Evolutionary conservation across 1,284 basidiomycete species (phyloP).

Genomic region (Puccinia triticina): DNA sequence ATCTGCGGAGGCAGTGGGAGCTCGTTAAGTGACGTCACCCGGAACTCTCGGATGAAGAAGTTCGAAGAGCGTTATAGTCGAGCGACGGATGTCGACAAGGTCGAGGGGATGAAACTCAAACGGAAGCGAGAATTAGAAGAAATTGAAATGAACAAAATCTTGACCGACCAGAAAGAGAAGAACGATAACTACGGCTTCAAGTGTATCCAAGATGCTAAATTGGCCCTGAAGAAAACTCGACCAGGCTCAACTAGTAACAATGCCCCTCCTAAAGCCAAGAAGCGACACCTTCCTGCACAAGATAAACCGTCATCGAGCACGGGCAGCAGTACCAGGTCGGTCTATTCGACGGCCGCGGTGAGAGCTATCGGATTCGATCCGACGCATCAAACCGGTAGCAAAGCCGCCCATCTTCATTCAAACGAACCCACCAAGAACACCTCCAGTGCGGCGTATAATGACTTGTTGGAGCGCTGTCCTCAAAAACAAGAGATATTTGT

Average conservation of each 20-base stretch:
- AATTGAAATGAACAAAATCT: conserved; percentile 28
- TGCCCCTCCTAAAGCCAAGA: neutral
- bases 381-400: neutral
- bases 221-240: neutral
- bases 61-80: conserved; percentile 22
- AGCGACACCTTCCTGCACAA: neutral
- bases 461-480: conserved; percentile 8
- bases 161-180: conserved; percentile 16
- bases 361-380: conserved; percentile 36
- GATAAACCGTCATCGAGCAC: neutral
- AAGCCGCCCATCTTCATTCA: neutral
- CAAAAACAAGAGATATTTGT: neutral
- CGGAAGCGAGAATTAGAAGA: conserved; percentile 38
- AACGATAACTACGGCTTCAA: conserved; percentile 25
- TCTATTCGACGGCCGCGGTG: conserved; percentile 22
- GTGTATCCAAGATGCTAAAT: conserved; percentile 33
- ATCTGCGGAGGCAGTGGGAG: conserved; percentile 16
- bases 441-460: neutral
- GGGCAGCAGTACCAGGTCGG: neutral
- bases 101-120: conserved; percentile 31
- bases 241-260: neutral
- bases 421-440: too few species aligned
- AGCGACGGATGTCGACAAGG: conserved; percentile 35
- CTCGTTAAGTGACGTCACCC: too few species aligned
- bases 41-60: neutral